Evolutionary conservation across 2,329 filamentous ascomycete species (phyloP).

Genomic region (Colletotrichum nymphaeae): DNA sequence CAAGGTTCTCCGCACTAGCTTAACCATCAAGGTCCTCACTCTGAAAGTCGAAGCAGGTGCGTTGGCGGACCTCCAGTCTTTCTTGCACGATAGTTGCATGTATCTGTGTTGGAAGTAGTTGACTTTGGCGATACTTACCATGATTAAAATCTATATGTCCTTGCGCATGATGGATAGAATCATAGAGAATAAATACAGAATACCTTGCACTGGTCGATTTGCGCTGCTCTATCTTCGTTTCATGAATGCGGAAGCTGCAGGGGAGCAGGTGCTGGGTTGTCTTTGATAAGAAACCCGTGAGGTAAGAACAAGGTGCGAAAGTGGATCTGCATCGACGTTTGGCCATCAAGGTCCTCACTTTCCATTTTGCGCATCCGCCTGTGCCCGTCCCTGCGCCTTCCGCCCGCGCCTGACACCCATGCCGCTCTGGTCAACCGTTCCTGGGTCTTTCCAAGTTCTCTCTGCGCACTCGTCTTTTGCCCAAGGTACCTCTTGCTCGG

Average conservation of each 20-base stretch:
- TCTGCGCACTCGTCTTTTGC: not conserved
- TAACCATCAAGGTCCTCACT: conserved; percentile 31
- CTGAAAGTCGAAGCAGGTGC: not conserved
- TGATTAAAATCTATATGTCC: too few relatives aligned
- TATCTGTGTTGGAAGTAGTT: too few relatives aligned
- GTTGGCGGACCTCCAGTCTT: not conserved
- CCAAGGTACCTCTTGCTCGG: not conserved
- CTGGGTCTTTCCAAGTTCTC: not conserved
- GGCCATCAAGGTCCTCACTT: conserved; percentile 35
- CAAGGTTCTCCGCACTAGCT: conserved; percentile 33
- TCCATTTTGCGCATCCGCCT: conserved; percentile 9
- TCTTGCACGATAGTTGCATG: not conserved
- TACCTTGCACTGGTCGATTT: not conserved
- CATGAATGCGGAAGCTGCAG: not conserved
- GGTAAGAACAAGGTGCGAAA: conserved; percentile 19
- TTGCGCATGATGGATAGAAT: too few relatives aligned
- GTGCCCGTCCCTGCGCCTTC: not conserved
- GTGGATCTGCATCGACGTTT: conserved; percentile 1
- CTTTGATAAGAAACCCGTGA: conserved; percentile 19
- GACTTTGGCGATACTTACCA: too few relatives aligned
- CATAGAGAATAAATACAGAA: too few relatives aligned
- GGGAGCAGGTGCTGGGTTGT: not conserved
- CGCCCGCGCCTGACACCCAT: not conserved
- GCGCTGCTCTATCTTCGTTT: not conserved
- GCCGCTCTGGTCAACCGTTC: conserved; percentile 22